phyloP scores from a whole-genome alignment of 306 rosid genomes.

The Begonia masoniana region DNA sequence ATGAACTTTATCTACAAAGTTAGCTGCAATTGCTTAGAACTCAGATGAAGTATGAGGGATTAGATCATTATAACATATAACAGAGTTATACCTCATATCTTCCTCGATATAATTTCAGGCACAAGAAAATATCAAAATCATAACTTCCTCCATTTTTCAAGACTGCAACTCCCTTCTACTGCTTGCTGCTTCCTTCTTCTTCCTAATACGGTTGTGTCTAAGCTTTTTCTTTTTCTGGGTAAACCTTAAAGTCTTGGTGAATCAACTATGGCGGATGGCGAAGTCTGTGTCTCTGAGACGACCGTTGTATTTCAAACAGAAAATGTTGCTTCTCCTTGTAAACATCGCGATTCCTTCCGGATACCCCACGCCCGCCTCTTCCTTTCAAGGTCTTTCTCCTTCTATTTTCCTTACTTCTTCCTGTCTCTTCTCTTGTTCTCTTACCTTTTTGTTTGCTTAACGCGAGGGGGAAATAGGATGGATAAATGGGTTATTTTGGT shows the following conservation, averaged over 20 bases:
- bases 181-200: neutral
- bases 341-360: conserved; percentile 52
- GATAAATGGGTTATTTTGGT: no score
- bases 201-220: neutral
- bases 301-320: neutral
- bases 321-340: conserved; percentile 21
- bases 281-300: neutral
- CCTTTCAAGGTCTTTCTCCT: conserved; percentile 45
- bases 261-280: neutral
- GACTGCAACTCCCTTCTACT: neutral
- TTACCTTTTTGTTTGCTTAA: neutral
- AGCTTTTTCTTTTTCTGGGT: neutral
- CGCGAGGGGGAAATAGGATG: no score
- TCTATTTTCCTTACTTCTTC: neutral
- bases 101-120: conserved; percentile 80
- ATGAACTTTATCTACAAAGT: conserved; percentile 69
- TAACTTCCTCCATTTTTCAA: neutral
- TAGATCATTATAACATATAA: no score
- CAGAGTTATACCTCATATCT: conserved; percentile 55
- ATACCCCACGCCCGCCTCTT: conserved; percentile 32
- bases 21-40: no score
- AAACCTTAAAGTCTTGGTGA: neutral
- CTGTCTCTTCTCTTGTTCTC: neutral
- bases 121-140: no score
- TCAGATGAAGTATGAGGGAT: no score